Evolutionary conservation across 805 yeast genomes (phyloP), one percentile per base, ranked within the genome.

Genomic region (Sugiyamaella smithiae): DNA sequence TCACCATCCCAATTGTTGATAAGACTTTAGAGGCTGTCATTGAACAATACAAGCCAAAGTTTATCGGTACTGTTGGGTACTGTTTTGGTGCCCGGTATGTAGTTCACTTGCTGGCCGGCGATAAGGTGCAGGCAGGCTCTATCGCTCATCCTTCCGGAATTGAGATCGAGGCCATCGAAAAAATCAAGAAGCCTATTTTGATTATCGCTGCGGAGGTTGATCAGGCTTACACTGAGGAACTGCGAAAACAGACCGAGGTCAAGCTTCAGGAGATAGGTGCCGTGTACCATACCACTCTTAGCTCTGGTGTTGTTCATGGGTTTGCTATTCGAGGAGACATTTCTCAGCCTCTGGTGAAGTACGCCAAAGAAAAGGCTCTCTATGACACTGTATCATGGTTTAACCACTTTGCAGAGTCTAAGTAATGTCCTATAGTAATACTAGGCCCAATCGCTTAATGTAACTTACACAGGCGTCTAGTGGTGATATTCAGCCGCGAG

Each of bases 131-230:
- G 7, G 85, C 74, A 14, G 88, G 78, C 59, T 95, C 91, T 12
- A 66, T 79, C 53, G 93, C 91, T 6, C 97, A 90, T 67, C 97
- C 97, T 4, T 84, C 95, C 1, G 75, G 84, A 52, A 82, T 86
- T 12, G 52, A 73, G 8, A 73, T 75, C 28, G 89, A 80, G 35
- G 95, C 85, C 59, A 73, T 88, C 41, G 77, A 72, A 45, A 75
- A 69, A 1, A 64, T 90, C 57, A 78, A 74, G 55, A 68, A 67
- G 52, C 95, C 95, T 19, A 38, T 90, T 23, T 56, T 82, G 54
- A 81, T 89, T 55, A 73, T 86, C 17, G 86, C 86, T 48, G 95
- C 96, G 43, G 88, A 86, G 69, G 65, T 53, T 14, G 97, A 90
- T 64, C 45, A 59, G 0, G 68, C 75, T 43, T 90, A 83, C 75